Evolutionary conservation across 208 protist genomes (phyloP), one percentile per base, ranked within the genome.

Genomic region (Trypanosoma rangeli): DNA sequence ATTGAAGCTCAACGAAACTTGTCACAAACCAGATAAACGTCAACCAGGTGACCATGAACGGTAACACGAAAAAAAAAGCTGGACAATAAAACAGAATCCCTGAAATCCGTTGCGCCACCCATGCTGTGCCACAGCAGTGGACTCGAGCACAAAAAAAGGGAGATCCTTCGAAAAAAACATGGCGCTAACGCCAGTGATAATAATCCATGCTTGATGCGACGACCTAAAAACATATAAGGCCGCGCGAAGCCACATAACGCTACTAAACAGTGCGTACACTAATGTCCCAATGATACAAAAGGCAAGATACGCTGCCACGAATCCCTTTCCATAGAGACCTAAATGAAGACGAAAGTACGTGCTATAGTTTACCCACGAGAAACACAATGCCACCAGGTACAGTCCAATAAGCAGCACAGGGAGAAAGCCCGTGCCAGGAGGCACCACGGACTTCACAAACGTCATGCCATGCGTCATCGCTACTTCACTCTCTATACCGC

Each of bases 111-210:
- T 54, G 29, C 63, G 69, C 75, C 77, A 86, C 20, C 80, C 83
- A 24, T 65, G 67, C 31, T 70, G 63, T 52, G 77, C 31, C 39
- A 79, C 75, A 33, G 79, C 66, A n/a, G 76, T 33, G 16, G 64
- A 70, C 62, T 92, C 83, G 24, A 88, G 72, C 48, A 86, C 59
- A 31, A 86, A 61, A 48, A 88, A 62, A 12, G 86, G 79, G 0
- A 88, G 39, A 72, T 92, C 86, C 35, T 88, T 84, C 49, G 80
- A 67, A 26, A 86, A 73, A 39, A 64, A 86, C 5, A 86, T 62
- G 42, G 44, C 63, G 69, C 72, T 84, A 16, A 92, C 16, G 18
- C 86, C 86, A 3, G 76, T 50, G 13, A 73, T 60, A 31, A 83
- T 64, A 20, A 74, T 64, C 68, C 74, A 79, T 22, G 73, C 76